Evolutionary conservation across 2,329 filamentous ascomycete genomes (phyloP).

Genomic region (Trichophyton simii): DNA sequence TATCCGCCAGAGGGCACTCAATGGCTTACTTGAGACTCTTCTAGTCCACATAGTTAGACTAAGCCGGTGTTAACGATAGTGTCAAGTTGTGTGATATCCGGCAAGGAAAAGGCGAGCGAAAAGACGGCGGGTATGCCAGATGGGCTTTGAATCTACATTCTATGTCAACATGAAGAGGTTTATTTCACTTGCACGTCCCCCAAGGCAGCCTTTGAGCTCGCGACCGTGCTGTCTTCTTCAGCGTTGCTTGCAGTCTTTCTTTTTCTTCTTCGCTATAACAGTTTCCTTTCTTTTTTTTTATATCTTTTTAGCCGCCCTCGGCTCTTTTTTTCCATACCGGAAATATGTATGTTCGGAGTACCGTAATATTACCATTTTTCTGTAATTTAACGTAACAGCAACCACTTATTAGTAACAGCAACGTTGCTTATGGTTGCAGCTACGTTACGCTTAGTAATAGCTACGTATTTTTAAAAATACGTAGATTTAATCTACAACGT

Average conservation of each 20-base stretch:
- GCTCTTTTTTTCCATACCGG: not conserved
- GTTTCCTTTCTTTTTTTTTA: not conserved
- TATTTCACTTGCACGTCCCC: not conserved
- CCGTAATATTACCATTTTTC: no score
- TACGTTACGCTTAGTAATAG: no score
- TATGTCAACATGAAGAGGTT: conserved; percentile 9
- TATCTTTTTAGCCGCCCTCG: not conserved
- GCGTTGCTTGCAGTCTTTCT: conserved; percentile 14
- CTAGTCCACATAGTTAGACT: conserved; percentile 19
- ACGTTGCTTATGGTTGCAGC: no score
- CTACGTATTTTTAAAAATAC: no score
- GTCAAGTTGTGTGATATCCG: not conserved
- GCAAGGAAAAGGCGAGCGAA: not conserved
- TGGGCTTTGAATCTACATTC: not conserved
- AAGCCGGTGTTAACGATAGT: not conserved
- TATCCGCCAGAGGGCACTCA: not conserved
- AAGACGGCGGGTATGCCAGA: not conserved
- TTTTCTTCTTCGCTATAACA: conserved; percentile 7
- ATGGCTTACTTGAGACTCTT: conserved; percentile 15
- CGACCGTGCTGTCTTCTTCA: conserved; percentile 15
- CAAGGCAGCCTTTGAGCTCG: not conserved
- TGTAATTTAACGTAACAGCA: no score
- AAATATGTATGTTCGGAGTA: no score
- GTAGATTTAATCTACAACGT: no score
- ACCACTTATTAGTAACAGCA: no score